Percentiles rank a stretch among this genome's conserved stretches.
phyloP scores from a whole-genome alignment of 108 stramenopile genomes.

The Discostella stelligeroides region DNA sequence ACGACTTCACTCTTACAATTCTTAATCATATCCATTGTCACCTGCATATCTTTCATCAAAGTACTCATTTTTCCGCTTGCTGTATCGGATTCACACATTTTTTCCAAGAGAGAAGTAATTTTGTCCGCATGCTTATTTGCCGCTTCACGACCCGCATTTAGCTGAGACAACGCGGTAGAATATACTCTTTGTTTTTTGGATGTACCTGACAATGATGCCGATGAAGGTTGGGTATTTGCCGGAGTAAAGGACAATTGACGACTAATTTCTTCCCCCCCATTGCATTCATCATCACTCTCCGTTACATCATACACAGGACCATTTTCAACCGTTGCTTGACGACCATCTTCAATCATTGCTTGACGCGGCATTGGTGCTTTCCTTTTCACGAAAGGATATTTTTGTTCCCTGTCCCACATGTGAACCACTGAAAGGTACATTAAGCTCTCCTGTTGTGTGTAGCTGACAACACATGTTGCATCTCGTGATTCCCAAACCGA shows the following conservation, averaged over 20 bases:
- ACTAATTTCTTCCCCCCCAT: too few relatives aligned
- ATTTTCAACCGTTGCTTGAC: neutral
- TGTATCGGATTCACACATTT: neutral
- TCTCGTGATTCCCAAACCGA: neutral
- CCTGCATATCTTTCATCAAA: neutral
- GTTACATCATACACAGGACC: too few relatives aligned
- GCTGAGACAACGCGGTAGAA: too few relatives aligned
- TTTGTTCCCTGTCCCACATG: slow-evolving; percentile 1
- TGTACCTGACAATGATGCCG: too few relatives aligned
- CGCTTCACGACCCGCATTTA: too few relatives aligned
- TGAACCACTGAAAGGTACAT: slow-evolving; percentile 9
- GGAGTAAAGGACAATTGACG: too few relatives aligned
- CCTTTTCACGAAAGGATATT: neutral
- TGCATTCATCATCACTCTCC: too few relatives aligned
- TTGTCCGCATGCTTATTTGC: neutral
- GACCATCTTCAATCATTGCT: neutral
- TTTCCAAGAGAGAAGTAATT: neutral
- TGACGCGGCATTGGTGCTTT: neutral
- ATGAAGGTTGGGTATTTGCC: too few relatives aligned
- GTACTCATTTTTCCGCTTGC: neutral
- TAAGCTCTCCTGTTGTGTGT: neutral
- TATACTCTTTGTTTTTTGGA: too few relatives aligned
- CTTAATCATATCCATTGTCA: neutral
- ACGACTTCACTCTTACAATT: neutral
- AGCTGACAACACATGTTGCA: neutral